A percentile compares a stretch with the other conserved stretches of the same genome.
phyloP scores from a whole-genome alignment of 179 eudicot genomes.

The Corrigiola litoralis region DNA sequence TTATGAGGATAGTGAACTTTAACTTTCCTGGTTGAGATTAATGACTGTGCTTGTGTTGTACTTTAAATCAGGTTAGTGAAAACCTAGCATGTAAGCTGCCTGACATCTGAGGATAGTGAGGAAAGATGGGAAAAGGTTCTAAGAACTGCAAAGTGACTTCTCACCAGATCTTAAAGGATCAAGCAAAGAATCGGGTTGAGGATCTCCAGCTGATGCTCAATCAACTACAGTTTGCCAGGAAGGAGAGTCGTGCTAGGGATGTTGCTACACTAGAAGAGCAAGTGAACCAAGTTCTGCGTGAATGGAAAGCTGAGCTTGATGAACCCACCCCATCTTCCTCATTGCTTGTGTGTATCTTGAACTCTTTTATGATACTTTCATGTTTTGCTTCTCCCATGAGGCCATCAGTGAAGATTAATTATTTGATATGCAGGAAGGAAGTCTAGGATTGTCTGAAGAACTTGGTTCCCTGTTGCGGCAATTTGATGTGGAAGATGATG shows the following conservation, averaged over 20 bases:
- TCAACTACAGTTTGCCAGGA: constrained; percentile 66
- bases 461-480: constrained; percentile 55
- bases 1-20: too few species aligned
- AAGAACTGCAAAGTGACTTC: constrained; percentile 60
- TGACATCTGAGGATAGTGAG: constrained; percentile 3
- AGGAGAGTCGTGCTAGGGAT: constrained; percentile 72
- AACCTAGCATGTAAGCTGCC: constrained; percentile 16
- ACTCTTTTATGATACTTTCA: background rate
- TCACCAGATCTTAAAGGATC: constrained; percentile 71
- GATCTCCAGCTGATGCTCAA: constrained; percentile 75
- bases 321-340: constrained; percentile 91
- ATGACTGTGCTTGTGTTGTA: background rate
- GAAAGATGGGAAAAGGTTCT: constrained; percentile 58
- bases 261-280: constrained; percentile 69
- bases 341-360: constrained; percentile 32
- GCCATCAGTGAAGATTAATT: background rate
- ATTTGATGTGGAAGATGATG: constrained; percentile 86
- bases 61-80: background rate
- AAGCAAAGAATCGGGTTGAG: constrained; percentile 84
- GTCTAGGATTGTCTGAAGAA: constrained; percentile 65
- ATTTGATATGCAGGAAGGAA: constrained; percentile 54
- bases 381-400: background rate
- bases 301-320: constrained; percentile 84
- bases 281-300: constrained; percentile 73
- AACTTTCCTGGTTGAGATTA: too few species aligned